Evolutionary conservation across 768 basidiomycete genomes (phyloP).

Genomic region (Auricularia cornea): DNA sequence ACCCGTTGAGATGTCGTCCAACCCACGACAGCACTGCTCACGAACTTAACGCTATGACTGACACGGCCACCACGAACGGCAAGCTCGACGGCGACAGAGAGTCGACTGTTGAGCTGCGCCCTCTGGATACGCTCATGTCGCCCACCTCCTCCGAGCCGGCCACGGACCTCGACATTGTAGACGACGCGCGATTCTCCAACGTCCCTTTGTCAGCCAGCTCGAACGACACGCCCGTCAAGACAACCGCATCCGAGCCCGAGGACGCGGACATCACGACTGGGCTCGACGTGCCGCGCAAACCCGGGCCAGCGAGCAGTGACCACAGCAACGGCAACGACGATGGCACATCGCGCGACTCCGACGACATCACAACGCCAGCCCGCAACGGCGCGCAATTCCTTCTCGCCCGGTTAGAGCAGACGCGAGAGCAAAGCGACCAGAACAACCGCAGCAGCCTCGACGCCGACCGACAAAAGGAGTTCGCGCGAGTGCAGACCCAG

Average conservation of each 20-base stretch:
- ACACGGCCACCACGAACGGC: neutral
- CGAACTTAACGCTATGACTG: neutral
- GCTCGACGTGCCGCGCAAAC: constrained; percentile 22
- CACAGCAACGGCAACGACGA: constrained; percentile 13
- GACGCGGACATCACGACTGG: constrained; percentile 17
- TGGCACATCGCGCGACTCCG: constrained; percentile 16
- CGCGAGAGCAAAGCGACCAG: constrained; percentile 30
- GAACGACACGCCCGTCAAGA: neutral
- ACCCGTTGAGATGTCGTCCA: no score
- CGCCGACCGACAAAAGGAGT: constrained; percentile 70
- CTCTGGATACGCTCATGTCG: neutral
- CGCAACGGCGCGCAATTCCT: constrained; percentile 30
- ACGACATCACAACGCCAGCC: constrained; percentile 8
- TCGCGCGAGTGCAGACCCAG: constrained; percentile 55
- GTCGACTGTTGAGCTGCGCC: neutral
- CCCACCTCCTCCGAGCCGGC: neutral
- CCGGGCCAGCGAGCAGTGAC: constrained; percentile 19
- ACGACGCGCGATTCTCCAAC: constrained; percentile 43
- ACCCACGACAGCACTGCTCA: no score
- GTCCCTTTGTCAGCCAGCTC: constrained; percentile 28
- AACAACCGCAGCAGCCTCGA: constrained; percentile 45
- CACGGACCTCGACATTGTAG: constrained; percentile 9
- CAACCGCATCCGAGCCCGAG: constrained; percentile 25
- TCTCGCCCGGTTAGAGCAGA: constrained; percentile 42
- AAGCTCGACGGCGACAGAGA: neutral